Conservation (phyloP, 1,139 yeast genomes). For the Suzukiozyma palmioleophila region DNA sequence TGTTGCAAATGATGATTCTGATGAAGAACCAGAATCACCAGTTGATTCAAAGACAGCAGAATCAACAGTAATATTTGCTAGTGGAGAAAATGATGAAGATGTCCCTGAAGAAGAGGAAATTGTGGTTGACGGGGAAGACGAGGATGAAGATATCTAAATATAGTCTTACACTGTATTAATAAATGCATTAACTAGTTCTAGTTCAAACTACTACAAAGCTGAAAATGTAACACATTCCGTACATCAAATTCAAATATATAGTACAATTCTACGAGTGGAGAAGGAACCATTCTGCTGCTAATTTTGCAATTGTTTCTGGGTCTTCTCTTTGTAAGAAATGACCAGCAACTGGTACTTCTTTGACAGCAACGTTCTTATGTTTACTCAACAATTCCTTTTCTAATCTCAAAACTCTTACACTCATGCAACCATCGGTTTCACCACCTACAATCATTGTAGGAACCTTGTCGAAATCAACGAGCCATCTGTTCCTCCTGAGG, state of each 20-base stretch:
- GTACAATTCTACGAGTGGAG: conserved; percentile 1
- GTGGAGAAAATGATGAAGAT: conserved; percentile 44
- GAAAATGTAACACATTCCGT: not conserved
- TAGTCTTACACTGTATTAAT: not conserved
- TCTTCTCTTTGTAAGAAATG: conserved; percentile 43
- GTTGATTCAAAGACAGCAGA: conserved; percentile 12
- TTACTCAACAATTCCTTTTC: conserved; percentile 20
- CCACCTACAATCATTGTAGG: conserved; percentile 40
- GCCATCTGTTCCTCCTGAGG: conserved; percentile 20
- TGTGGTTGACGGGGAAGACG: conserved; percentile 9
- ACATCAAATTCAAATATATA: not conserved
- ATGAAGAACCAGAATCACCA: conserved; percentile 18
- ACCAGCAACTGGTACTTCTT: conserved; percentile 28
- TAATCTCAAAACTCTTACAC: conserved; percentile 21
- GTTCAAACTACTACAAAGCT: not conserved
- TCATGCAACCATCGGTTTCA: conserved; percentile 38
- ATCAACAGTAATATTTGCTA: conserved; percentile 26
- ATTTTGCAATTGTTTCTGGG: conserved; percentile 26
- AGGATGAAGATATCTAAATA: conserved; percentile 7
- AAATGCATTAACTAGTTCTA: not conserved
- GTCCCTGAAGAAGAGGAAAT: conserved; percentile 20
- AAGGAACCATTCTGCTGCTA: conserved; percentile 27
- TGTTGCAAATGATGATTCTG: conserved; percentile 14
- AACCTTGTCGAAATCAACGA: conserved; percentile 34
- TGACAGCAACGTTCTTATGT: conserved; percentile 22